Evolutionary conservation across 2,329 filamentous ascomycete species (phyloP).

Genomic region (Colletotrichum graminicola): DNA sequence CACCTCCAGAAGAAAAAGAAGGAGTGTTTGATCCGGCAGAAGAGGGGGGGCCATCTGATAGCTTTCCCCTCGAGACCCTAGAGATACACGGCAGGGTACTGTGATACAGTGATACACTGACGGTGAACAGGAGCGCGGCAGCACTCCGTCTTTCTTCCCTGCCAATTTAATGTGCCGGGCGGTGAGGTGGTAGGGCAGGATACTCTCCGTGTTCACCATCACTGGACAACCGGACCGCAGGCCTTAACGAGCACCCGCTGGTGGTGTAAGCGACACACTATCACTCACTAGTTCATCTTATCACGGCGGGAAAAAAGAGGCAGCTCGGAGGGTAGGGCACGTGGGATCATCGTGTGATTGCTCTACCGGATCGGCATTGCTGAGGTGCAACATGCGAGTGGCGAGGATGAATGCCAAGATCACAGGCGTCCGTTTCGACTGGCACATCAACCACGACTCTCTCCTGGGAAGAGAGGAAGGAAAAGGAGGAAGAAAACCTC

Average conservation of each 20-base stretch:
- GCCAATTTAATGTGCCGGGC: not conserved
- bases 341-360: not conserved
- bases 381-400: not conserved
- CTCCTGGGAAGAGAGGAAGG: not conserved
- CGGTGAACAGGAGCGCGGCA: not conserved
- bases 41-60: not conserved
- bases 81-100: not conserved
- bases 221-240: not conserved
- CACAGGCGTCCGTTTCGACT: constrained; percentile 2
- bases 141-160: not conserved
- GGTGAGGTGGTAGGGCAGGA: not conserved
- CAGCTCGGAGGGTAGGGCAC: not conserved
- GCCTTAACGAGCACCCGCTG: too few species aligned
- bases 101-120: not conserved
- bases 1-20: not conserved
- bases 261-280: not conserved
- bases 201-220: not conserved
- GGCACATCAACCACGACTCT: not conserved
- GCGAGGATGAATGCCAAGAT: not conserved
- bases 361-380: not conserved
- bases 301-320: not conserved
- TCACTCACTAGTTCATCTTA: not conserved
- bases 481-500: not conserved
- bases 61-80: not conserved
- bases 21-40: not conserved